Evolutionary conservation across 2,329 filamentous ascomycete species (phyloP).

Genomic region (Pyricularia sp.): DNA sequence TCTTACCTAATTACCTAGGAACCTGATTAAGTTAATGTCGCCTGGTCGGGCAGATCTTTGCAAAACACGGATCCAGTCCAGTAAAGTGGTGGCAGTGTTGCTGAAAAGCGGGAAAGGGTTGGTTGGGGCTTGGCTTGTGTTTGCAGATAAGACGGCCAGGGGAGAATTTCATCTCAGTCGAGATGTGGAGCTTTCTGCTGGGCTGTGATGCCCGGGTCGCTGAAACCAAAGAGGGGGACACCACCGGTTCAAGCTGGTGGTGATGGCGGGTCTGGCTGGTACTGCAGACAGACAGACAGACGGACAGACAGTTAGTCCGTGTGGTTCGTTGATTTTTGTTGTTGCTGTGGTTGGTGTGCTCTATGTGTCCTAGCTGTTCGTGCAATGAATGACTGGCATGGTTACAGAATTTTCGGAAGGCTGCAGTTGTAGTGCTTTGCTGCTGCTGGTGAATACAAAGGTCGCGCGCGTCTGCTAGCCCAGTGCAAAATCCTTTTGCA

Average conservation of each 20-base stretch:
- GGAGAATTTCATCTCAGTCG: conserved; percentile 1
- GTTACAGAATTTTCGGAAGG: neutral
- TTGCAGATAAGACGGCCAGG: conserved; percentile 3
- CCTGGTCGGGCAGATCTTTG: neutral
- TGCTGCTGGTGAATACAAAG: neutral
- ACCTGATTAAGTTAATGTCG: neutral
- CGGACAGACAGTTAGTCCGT: neutral
- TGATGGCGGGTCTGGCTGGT: neutral
- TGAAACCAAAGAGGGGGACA: conserved; percentile 3
- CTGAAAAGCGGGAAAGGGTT: neutral
- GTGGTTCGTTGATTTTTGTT: neutral
- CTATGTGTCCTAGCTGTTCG: neutral
- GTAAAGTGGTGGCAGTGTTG: neutral
- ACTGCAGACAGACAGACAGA: neutral
- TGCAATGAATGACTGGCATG: neutral
- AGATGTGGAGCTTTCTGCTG: neutral
- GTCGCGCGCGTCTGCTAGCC: neutral
- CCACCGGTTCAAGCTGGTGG: neutral
- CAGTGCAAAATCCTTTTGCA: neutral
- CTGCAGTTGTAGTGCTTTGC: neutral
- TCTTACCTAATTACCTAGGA: neutral
- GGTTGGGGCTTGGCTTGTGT: neutral
- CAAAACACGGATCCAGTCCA: neutral
- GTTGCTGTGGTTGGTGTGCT: neutral
- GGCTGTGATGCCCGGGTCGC: neutral